Base-by-base conservation (phyloP, 1,284 basidiomycete genomes). In the Trichosporon coremiiforme region DNA sequence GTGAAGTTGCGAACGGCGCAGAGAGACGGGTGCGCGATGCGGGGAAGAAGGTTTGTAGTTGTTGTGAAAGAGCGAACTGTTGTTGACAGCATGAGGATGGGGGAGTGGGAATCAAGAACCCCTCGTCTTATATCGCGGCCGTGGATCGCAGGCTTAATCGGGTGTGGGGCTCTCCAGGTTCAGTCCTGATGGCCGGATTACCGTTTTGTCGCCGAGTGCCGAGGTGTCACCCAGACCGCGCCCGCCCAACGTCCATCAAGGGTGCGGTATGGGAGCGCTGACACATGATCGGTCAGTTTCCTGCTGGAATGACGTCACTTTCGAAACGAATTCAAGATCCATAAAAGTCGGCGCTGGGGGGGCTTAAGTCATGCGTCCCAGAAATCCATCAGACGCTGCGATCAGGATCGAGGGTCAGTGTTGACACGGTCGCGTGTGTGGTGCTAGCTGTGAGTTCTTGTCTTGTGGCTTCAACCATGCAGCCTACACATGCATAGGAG, bases 201-300 rank as follows among this genome's bases (percentile, higher is more conserved):
- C 45, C 7, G 4, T 12, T 20, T 22, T 53, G 47, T 53, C 47
- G 17, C 47, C 47, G 47, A 53, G 47, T 22, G 47, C 47, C 47
- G 47, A 53, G 20, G 47, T n/a, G n/a, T n/a, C 45, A 9, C 2
- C 17, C 41, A 5, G 7, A 12, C 41, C 5, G 8, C 33, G 33
- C n/a, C n/a, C n/a, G 33, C 6, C 36, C 36, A 38, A 38, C 36
- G 36, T 7, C 36, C 5, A 12, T 38, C 36, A 7, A 38, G 36
- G 15, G 15, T 7, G 41, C 41, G 41, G 47, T 53, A 20, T 53
- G 47, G 47, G 47, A 53, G 47, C 22, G 47, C 47, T 53, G 47
- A 53, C 47, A 53, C 47, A 53, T 53, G 47, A 53, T 53, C 47
- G 47, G 47, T 7, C 47, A 53, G 20, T 53, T 53, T 15, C 47